Conservation (phyloP, 768 basidiomycete species). For the Macrolepiota albuminosa region DNA sequence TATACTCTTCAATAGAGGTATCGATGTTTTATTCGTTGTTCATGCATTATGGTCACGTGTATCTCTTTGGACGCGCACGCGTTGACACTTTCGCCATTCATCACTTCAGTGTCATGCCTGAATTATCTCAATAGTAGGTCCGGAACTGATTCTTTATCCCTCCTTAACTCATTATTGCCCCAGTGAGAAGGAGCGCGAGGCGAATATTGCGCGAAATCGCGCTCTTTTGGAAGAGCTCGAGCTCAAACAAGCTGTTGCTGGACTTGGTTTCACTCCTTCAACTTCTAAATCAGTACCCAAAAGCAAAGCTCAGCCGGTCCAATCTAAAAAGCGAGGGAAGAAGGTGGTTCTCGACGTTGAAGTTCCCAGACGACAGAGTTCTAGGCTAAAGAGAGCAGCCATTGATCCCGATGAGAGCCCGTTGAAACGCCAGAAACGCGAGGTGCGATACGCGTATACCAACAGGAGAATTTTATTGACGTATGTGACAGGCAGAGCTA, state of each 20-base stretch:
- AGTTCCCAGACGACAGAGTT: slow-evolving; percentile 61
- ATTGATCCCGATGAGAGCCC: slow-evolving; percentile 63
- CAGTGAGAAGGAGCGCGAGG: slow-evolving; percentile 69
- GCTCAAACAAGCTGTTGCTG: slow-evolving; percentile 49
- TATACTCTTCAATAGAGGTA: background rate
- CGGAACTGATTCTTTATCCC: background rate
- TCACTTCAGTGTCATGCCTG: slow-evolving; percentile 27
- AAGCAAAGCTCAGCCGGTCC: slow-evolving; percentile 55
- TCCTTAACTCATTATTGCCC: background rate
- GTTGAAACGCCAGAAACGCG: slow-evolving; percentile 57
- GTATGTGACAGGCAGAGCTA: slow-evolving; percentile 37
- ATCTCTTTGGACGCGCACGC: background rate
- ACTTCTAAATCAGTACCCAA: slow-evolving; percentile 29
- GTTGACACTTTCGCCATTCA: background rate
- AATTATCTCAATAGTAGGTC: slow-evolving; percentile 49
- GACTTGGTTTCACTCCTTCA: slow-evolving; percentile 41
- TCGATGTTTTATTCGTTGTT: no score
- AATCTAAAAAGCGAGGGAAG: slow-evolving; percentile 51
- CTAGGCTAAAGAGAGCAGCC: slow-evolving; percentile 46
- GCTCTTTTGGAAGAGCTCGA: slow-evolving; percentile 70
- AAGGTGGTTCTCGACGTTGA: slow-evolving; percentile 39
- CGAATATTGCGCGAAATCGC: slow-evolving; percentile 78
- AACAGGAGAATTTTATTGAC: background rate
- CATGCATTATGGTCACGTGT: background rate
- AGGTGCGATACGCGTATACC: slow-evolving; percentile 31